These are phyloP conservation scores for Lizonia empirigonia DNA, from an alignment of 2,329 filamentous ascomycete species.

Conservation along the genomic window DNA sequence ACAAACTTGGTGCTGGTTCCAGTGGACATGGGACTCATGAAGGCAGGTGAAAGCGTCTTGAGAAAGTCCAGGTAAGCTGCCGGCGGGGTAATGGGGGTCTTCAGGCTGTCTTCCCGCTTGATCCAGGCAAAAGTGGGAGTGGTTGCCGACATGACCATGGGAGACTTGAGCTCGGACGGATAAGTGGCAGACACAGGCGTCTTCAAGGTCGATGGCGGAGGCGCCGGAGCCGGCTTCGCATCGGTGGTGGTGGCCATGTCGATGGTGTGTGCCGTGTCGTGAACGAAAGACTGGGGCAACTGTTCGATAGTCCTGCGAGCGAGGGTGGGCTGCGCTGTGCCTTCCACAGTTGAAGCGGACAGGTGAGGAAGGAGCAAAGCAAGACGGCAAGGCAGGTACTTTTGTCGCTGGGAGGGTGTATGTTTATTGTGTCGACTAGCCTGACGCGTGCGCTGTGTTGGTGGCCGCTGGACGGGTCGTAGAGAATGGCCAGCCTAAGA, in stretches of 20 bases:
- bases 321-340: conserved; percentile 34
- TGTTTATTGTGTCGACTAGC: conserved; percentile 44
- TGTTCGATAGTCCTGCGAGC: conserved; percentile 27
- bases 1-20: conserved; percentile 59
- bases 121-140: conserved; percentile 59
- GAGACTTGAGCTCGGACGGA: conserved; percentile 64
- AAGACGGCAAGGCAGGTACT: conserved; percentile 28
- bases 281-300: conserved; percentile 40
- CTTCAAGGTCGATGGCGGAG: conserved; percentile 48
- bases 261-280: conserved; percentile 27
- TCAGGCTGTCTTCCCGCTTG: conserved; percentile 69
- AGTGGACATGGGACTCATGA: conserved; percentile 71
- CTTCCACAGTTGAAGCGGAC: conserved; percentile 36
- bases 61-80: conserved; percentile 92
- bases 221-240: conserved; percentile 47
- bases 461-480: conserved; percentile 40
- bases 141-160: conserved; percentile 60
- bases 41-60: conserved; percentile 73
- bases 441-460: conserved; percentile 39
- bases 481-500: conserved; percentile 27
- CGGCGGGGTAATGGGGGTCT: conserved; percentile 90
- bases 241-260: conserved; percentile 50
- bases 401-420: conserved; percentile 32
- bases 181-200: conserved; percentile 67
- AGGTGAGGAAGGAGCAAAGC: conserved; percentile 33